These are phyloP conservation scores for Exidia glandulosa DNA, from an alignment of 768 basidiomycete species.

Conservation along the genomic window DNA sequence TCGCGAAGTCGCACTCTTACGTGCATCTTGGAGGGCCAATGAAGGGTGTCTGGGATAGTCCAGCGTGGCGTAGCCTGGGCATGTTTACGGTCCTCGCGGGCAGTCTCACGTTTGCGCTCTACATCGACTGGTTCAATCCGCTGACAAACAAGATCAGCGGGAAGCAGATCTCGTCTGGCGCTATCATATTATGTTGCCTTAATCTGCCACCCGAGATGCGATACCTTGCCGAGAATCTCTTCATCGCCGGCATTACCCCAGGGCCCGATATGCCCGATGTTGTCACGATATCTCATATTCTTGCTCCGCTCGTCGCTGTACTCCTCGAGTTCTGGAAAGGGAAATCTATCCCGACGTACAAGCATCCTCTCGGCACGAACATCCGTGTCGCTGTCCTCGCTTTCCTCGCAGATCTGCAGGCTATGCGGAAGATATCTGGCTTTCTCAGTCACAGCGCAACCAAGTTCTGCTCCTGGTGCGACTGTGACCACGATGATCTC, in stretches of 20 bases:
- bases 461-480: neutral
- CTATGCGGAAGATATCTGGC: conserved; percentile 21
- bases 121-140: conserved; percentile 29
- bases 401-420: conserved; percentile 27
- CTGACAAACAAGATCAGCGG: conserved; percentile 19
- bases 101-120: conserved; percentile 15
- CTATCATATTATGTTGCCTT: conserved; percentile 22
- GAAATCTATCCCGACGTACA: conserved; percentile 14
- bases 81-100: neutral
- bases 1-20: neutral
- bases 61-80: neutral
- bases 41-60: neutral
- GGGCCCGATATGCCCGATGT: conserved; percentile 27
- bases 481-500: neutral
- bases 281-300: conserved; percentile 25
- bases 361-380: neutral
- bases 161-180: conserved; percentile 14
- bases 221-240: conserved; percentile 27
- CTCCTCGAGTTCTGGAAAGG: conserved; percentile 25
- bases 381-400: conserved; percentile 20
- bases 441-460: conserved; percentile 3
- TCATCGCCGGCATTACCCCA: conserved; percentile 29
- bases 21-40: neutral
- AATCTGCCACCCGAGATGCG: conserved; percentile 24
- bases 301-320: conserved; percentile 27